Percentiles rank a stretch among this genome's conserved stretches.
Evolutionary conservation across 2,329 filamentous ascomycete species (phyloP).

Genomic region (Verticillium longisporum): DNA sequence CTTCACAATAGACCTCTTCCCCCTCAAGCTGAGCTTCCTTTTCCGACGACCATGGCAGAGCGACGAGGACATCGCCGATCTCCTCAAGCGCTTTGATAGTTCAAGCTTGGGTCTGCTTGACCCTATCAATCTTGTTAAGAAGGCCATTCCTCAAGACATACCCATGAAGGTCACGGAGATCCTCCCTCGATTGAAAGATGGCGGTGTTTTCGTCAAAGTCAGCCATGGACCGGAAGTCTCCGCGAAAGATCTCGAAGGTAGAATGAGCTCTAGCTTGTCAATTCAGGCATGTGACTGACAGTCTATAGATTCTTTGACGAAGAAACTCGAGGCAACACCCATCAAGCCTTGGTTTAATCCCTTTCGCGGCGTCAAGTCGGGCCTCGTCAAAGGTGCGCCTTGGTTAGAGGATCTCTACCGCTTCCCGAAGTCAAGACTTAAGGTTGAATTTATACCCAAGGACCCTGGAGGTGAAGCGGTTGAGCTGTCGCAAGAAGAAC

Average conservation of each 20-base stretch:
- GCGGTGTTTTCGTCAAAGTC: conserved; percentile 90
- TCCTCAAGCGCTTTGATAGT: conserved; percentile 45
- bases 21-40: conserved; percentile 57
- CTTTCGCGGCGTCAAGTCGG: conserved; percentile 62
- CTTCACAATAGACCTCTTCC: conserved; percentile 63
- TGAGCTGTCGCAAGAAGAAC: conserved; percentile 76
- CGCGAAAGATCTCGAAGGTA: conserved; percentile 35
- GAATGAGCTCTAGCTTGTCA: background rate
- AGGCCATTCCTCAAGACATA: conserved; percentile 55
- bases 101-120: conserved; percentile 43
- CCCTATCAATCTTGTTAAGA: conserved; percentile 47
- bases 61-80: conserved; percentile 40
- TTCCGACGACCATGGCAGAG: conserved; percentile 37
- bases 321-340: conserved; percentile 60
- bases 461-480: conserved; percentile 63
- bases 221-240: conserved; percentile 36
- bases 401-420: conserved; percentile 93
- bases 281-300: background rate
- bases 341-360: conserved; percentile 90
- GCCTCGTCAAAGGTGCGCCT: conserved; percentile 73
- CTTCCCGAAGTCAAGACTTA: conserved; percentile 68
- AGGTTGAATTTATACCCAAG: conserved; percentile 76
- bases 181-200: conserved; percentile 79
- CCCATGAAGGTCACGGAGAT: conserved; percentile 72
- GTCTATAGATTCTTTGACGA: conserved; percentile 43